A percentile compares a stretch with the other conserved stretches of the same genome.
phyloP scores from a whole-genome alignment of 2,329 filamentous ascomycete genomes.

The Hymenoscyphus albidus region DNA sequence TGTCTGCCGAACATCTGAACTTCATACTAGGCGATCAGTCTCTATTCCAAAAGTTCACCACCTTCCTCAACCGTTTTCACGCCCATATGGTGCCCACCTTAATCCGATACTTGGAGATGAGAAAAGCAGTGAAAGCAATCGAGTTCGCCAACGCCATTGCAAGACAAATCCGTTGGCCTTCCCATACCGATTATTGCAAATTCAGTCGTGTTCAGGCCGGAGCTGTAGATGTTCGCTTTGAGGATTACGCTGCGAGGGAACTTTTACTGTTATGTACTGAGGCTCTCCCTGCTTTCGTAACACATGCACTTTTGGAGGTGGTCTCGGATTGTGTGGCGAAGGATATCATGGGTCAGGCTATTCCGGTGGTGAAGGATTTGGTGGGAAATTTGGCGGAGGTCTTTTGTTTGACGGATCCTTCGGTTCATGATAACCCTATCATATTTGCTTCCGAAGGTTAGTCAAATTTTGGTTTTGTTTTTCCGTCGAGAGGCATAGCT shows the following conservation, averaged over 20 bases:
- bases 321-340: conserved; percentile 64
- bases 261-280: conserved; percentile 39
- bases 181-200: conserved; percentile 26
- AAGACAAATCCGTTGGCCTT: conserved; percentile 24
- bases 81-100: conserved; percentile 22
- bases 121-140: conserved; percentile 27
- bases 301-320: conserved; percentile 61
- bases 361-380: conserved; percentile 59
- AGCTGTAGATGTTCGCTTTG: conserved; percentile 20
- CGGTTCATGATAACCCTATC: conserved; percentile 66
- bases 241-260: conserved; percentile 26
- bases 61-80: conserved; percentile 24
- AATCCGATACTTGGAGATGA: conserved; percentile 25
- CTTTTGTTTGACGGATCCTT: conserved; percentile 71
- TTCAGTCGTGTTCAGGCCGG: conserved; percentile 24
- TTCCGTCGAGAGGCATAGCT: neutral
- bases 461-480: neutral
- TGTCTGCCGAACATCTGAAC: conserved; percentile 10
- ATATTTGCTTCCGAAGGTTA: conserved; percentile 70
- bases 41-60: conserved; percentile 21
- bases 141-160: conserved; percentile 27
- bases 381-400: conserved; percentile 71
- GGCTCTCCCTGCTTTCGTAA: conserved; percentile 67
- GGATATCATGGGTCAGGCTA: conserved; percentile 63
- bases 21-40: conserved; percentile 23